Percentiles rank a stretch among this genome's conserved stretches.
Conservation (phyloP, 2,329 filamentous ascomycete species). For the Colletotrichum godetiae region DNA sequence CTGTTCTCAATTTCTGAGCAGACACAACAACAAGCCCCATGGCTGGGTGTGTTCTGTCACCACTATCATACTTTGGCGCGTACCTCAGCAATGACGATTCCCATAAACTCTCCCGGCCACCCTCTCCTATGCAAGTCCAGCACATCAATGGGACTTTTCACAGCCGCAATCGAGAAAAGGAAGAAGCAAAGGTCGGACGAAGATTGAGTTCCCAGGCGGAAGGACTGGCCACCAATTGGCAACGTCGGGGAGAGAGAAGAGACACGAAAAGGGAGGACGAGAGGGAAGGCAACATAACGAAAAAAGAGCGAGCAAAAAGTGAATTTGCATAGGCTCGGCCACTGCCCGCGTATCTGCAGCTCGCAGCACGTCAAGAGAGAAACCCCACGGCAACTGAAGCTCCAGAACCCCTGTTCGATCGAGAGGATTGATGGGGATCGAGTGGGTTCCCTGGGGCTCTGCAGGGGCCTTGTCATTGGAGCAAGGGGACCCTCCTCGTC, state of each 20-base stretch:
- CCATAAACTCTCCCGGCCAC: constrained; percentile 15
- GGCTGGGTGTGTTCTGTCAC: background rate
- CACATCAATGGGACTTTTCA: constrained; percentile 13
- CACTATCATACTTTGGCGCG: background rate
- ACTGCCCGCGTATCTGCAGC: constrained; percentile 18
- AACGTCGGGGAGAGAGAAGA: background rate
- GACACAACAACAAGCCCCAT: background rate
- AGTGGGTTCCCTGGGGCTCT: constrained; percentile 36
- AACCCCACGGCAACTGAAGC: constrained; percentile 34
- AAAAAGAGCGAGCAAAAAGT: background rate
- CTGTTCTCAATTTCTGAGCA: constrained; percentile 7
- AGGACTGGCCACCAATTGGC: background rate
- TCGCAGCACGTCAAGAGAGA: constrained; percentile 29
- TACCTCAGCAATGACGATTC: constrained; percentile 12
- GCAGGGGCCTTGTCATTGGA: constrained; percentile 23
- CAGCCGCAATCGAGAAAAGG: constrained; percentile 4
- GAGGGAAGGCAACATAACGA: background rate
- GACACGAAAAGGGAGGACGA: background rate
- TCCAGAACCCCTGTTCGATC: constrained; percentile 30
- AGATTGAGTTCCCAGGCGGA: constrained; percentile 4
- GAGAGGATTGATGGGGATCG: constrained; percentile 35
- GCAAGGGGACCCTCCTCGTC: constrained; percentile 25
- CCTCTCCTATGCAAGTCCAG: constrained; percentile 22
- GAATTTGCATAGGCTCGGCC: background rate
- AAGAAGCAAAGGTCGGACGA: constrained; percentile 11